Evolutionary conservation across 805 yeast species (phyloP).

Genomic region (Teunomyces aglyptinius): DNA sequence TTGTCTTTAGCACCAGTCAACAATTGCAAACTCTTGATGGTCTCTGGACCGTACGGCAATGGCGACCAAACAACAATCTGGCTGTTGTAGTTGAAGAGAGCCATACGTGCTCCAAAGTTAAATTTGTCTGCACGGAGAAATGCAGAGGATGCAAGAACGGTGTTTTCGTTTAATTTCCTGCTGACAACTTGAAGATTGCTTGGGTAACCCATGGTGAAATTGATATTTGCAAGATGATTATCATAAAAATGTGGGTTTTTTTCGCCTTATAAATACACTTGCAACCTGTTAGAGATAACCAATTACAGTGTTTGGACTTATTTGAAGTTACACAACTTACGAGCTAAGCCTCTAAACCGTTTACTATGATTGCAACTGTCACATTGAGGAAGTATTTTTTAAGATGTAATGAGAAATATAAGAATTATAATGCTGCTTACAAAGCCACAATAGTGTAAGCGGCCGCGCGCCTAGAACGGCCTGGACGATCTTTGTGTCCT

Average conservation of each 20-base stretch:
- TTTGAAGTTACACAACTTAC: no score
- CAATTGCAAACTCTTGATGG: constrained; percentile 37
- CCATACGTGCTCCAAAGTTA: constrained; percentile 45
- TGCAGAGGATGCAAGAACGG: constrained; percentile 33
- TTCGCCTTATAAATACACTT: neutral
- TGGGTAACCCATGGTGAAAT: constrained; percentile 31
- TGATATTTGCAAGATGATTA: no score
- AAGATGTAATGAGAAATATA: constrained; percentile 1
- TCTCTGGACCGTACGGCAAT: constrained; percentile 51
- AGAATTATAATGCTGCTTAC: neutral
- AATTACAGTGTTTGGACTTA: no score
- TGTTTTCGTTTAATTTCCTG: constrained; percentile 31
- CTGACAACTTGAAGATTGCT: constrained; percentile 28
- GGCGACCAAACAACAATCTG: constrained; percentile 53
- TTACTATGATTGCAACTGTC: no score
- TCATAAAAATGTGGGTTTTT: neutral
- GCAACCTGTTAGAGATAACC: no score
- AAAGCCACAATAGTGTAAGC: neutral
- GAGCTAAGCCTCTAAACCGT: no score
- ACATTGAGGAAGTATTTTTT: neutral
- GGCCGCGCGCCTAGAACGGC: no score
- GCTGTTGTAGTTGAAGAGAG: constrained; percentile 30
- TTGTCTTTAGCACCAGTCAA: constrained; percentile 30
- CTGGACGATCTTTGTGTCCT: neutral
- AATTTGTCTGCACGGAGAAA: constrained; percentile 30